Percentiles rank a stretch among this genome's conserved stretches.
Evolutionary conservation across 371 early-diverging fungal species (phyloP).

Genomic region (Funneliformis caledonium): DNA sequence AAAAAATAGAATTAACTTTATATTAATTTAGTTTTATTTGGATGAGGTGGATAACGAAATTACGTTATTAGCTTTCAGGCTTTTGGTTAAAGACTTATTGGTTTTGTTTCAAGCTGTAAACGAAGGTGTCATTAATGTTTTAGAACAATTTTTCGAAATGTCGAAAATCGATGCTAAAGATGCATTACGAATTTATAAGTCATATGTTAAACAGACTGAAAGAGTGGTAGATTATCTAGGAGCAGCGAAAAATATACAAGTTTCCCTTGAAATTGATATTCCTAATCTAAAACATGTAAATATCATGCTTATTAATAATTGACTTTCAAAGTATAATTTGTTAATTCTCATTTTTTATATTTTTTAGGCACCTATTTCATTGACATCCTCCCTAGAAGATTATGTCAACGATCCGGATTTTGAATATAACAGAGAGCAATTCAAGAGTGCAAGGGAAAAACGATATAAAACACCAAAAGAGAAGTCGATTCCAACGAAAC

Average conservation of each 20-base stretch:
- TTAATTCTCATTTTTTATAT: background rate
- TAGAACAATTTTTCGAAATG: constrained; percentile 92
- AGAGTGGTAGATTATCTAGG: constrained; percentile 80
- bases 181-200: constrained; percentile 88
- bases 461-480: background rate
- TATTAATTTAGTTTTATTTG: constrained; percentile 68
- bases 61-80: constrained; percentile 81
- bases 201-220: constrained; percentile 84
- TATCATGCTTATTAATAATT: background rate
- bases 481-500: background rate
- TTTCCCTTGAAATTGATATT: constrained; percentile 74
- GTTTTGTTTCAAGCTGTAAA: constrained; percentile 87
- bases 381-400: constrained; percentile 86
- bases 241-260: constrained; percentile 72
- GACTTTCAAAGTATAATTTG: constrained; percentile 7
- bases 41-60: constrained; percentile 89
- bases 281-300: constrained; percentile 85
- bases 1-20: background rate
- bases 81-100: constrained; percentile 86
- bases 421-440: constrained; percentile 58
- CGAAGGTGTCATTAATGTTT: constrained; percentile 89
- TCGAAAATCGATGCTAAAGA: constrained; percentile 74
- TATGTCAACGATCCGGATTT: constrained; percentile 78
- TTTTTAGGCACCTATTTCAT: constrained; percentile 78
- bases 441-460: constrained; percentile 48